These are phyloP conservation scores for Neurospora discreta DNA, from an alignment of 495 filamentous ascomycete species.

Conservation along the genomic window DNA sequence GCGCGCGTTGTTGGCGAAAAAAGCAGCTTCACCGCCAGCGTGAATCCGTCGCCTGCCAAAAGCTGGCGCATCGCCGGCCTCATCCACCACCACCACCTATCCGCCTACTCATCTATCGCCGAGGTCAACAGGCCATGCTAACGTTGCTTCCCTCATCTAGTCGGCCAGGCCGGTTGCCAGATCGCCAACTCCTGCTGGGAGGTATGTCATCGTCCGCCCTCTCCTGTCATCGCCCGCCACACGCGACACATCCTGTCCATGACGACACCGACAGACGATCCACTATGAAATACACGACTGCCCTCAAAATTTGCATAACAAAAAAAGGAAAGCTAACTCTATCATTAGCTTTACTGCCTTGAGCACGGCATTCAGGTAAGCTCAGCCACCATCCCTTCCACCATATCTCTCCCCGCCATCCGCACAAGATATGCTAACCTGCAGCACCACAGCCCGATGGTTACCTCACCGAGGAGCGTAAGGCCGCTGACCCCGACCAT, in stretches of 20 bases:
- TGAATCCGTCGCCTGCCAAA: background rate
- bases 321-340: constrained; percentile 12
- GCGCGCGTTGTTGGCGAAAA: constrained; percentile 19
- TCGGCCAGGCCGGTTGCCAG: constrained; percentile 99
- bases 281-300: background rate
- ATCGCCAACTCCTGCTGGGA: constrained; percentile 99
- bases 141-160: constrained; percentile 43
- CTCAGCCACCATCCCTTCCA: constrained; percentile 26
- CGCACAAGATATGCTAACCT: background rate
- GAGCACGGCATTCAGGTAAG: constrained; percentile 97
- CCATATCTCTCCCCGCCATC: constrained; percentile 1
- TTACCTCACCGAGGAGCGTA: constrained; percentile 96
- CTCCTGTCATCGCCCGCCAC: background rate
- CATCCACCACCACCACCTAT: background rate
- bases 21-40: constrained; percentile 19
- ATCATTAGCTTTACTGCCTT: constrained; percentile 87
- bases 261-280: background rate
- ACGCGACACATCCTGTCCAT: background rate
- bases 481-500: constrained; percentile 81
- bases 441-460: constrained; percentile 69
- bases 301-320: background rate
- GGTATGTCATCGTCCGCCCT: constrained; percentile 48
- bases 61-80: constrained; percentile 1
- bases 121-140: constrained; percentile 16
- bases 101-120: background rate